Base-by-base conservation (phyloP, 768 basidiomycete genomes). In the Mycena crocata region DNA sequence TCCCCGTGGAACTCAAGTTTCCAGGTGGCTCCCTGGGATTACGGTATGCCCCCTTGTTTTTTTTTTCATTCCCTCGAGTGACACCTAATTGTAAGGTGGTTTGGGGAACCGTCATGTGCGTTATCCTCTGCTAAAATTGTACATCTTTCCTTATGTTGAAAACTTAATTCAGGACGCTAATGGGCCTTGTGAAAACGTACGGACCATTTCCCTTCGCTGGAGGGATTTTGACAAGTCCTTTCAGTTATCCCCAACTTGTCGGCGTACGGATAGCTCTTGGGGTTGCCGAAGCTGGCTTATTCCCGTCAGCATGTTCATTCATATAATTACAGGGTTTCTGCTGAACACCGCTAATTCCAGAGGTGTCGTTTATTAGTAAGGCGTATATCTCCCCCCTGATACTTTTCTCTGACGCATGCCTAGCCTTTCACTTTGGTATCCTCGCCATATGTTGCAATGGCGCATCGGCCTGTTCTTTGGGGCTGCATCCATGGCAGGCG, bases 331-430 rank as follows among this genome's bases (percentile, higher is more conserved):
- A 21, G 24, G 1, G 21, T 51, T 32, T 13, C 8, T 31, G 17
- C 28, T 68, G 21, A 52, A 34, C 15, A 5, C 28, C 6, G 23
- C 26, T 23, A 15, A 26, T 23, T 28, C 24, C 34, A 70, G 69
- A 21, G 91, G 91, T 24, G 89, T 93, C 14, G 85, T 87, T 2
- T 93, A 91, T 78, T 93, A 90, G 91, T 91, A 59, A 40, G 85
- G 74, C 40, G 2, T 32, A 56, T 6, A 5, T 51, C 32, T 23
- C 15, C 26, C 8, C 31, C 44, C 35, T 14, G 9, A 28, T 50
- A n/a, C 21, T 23, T 35, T 56, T 4, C 40, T 4, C 44, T 55
- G 54, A 30, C 19, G 57, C 5, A 19, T 32, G n/a, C 40, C 8
- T 26, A 89, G 87, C 68, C 78, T 92, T 23, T 88, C 87, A 4